Percentiles rank a stretch among this genome's conserved stretches.
phyloP scores from a whole-genome alignment of 2,329 filamentous ascomycete species.

The Xylariaceae sp. region DNA sequence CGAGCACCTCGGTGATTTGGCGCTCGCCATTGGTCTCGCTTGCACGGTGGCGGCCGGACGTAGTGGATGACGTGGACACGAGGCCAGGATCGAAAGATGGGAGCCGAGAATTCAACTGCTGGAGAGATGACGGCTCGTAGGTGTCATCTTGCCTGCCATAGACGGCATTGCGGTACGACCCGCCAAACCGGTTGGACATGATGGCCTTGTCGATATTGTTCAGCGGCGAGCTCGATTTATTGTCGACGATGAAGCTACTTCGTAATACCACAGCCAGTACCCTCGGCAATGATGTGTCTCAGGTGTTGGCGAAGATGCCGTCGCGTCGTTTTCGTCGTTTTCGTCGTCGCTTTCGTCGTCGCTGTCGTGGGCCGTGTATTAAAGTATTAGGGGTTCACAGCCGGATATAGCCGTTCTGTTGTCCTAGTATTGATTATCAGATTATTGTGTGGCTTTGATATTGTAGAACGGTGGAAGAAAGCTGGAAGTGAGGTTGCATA shows the following conservation, averaged over 20 bases:
- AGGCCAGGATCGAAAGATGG: constrained; percentile 30
- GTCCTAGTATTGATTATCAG: too few species aligned
- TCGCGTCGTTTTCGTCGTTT: background rate
- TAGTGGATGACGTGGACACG: constrained; percentile 16
- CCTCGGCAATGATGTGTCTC: background rate
- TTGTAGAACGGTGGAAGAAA: too few species aligned
- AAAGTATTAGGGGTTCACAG: background rate
- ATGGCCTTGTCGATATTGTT: constrained; percentile 29
- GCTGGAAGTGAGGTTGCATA: too few species aligned
- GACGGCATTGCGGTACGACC: constrained; percentile 42
- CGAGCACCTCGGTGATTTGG: constrained; percentile 61
- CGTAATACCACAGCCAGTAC: background rate
- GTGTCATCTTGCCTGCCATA: constrained; percentile 41
- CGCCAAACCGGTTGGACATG: constrained; percentile 51
- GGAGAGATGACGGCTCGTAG: constrained; percentile 41
- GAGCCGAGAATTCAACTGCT: constrained; percentile 28
- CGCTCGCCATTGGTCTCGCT: constrained; percentile 46
- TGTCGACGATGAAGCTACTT: background rate
- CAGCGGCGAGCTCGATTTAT: constrained; percentile 9
- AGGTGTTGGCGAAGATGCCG: background rate
- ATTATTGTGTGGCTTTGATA: too few species aligned
- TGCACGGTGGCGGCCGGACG: constrained; percentile 24
- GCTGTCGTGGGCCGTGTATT: background rate
- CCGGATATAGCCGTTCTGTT: background rate
- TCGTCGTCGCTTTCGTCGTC: background rate